Evolutionary conservation across 2,329 filamentous ascomycete species (phyloP).

Genomic region (Calonectria crousiana): DNA sequence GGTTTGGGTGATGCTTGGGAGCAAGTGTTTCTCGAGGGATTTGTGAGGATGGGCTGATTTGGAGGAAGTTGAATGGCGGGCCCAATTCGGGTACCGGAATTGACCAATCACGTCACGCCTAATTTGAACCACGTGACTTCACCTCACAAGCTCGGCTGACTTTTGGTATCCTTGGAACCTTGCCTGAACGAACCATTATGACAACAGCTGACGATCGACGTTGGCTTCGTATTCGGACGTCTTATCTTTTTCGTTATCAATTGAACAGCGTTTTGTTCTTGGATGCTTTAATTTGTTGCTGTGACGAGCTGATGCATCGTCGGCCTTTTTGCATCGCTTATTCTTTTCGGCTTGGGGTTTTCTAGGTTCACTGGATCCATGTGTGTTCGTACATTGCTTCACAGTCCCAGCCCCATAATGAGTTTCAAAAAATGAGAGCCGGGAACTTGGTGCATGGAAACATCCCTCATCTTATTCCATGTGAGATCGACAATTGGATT

Average conservation of each 20-base stretch:
- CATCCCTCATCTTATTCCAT: not conserved
- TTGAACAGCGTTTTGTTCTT: not conserved
- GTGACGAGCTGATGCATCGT: not conserved
- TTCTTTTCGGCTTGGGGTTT: not conserved
- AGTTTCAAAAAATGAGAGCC: not conserved
- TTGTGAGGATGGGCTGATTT: conserved; percentile 62
- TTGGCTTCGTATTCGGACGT: conserved; percentile 1
- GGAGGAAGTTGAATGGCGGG: conserved; percentile 49
- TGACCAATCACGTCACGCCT: conserved; percentile 49
- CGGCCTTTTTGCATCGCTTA: not conserved
- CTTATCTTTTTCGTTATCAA: not conserved
- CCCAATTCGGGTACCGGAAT: conserved; percentile 48
- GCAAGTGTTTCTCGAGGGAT: conserved; percentile 56
- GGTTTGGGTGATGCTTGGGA: conserved; percentile 34
- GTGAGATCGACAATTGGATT: not conserved
- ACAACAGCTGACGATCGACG: not conserved
- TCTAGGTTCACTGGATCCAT: not conserved
- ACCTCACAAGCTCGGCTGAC: conserved; percentile 30
- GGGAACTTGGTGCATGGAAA: not conserved
- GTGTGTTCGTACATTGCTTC: not conserved
- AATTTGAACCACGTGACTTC: conserved; percentile 49
- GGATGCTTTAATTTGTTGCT: not conserved
- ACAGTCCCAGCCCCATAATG: not conserved
- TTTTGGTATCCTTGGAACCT: not conserved
- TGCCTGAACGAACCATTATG: conserved; percentile 9